These are phyloP conservation scores for Kurtzmaniella fragi DNA, from an alignment of 805 yeast species.

Conservation along the genomic window DNA sequence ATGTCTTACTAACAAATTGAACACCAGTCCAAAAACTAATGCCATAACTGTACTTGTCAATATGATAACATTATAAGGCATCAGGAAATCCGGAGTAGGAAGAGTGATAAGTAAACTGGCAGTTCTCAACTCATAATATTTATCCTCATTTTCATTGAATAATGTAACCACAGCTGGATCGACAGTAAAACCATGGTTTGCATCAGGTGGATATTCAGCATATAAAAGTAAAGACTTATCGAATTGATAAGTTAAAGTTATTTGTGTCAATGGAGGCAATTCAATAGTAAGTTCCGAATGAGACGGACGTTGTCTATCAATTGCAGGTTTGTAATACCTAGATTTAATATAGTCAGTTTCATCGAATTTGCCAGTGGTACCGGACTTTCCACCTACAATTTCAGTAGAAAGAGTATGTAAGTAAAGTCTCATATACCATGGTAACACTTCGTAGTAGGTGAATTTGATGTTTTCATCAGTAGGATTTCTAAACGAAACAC, in stretches of 20 bases:
- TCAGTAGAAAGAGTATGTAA: conserved; percentile 58
- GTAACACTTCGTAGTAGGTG: conserved; percentile 73
- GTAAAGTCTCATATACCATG: conserved; percentile 89
- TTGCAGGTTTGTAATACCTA: conserved; percentile 67
- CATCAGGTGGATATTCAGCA: conserved; percentile 98
- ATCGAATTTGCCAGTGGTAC: conserved; percentile 5
- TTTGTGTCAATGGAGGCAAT: conserved; percentile 60
- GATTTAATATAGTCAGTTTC: conserved; percentile 36
- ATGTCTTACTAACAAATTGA: conserved; percentile 69
- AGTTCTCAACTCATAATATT: conserved; percentile 58
- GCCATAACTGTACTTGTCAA: conserved; percentile 93
- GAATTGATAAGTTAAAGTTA: conserved; percentile 67
- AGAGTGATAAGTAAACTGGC: conserved; percentile 80
- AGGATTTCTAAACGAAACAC: conserved; percentile 74
- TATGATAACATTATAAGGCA: conserved; percentile 97
- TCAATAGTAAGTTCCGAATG: conserved; percentile 66
- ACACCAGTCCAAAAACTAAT: conserved; percentile 80
- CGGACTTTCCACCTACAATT: conserved; percentile 7
- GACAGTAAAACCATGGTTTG: conserved; percentile 94
- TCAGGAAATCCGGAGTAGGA: conserved; percentile 96
- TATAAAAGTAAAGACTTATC: conserved; percentile 82
- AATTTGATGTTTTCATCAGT: conserved; percentile 43
- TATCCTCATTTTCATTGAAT: conserved; percentile 20
- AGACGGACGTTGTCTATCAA: conserved; percentile 75
- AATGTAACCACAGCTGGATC: conserved; percentile 83